Evolutionary conservation across 805 yeast genomes (phyloP), one percentile per base, ranked within the genome.

Genomic region (Lipomyces anomalus): DNA sequence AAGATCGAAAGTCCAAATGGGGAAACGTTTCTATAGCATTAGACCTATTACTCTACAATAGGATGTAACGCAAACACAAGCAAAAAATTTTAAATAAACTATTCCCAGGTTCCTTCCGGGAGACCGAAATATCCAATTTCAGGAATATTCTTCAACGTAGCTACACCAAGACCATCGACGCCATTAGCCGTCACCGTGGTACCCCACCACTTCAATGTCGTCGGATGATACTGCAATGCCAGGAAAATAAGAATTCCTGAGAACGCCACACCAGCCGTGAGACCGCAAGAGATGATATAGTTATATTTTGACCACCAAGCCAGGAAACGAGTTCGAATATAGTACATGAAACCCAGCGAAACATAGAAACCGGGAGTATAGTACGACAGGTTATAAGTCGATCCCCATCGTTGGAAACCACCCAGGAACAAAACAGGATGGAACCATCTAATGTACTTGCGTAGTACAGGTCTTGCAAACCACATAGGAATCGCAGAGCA

Each of bases 241-340:
- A 79, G 67, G 57, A 80, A 79, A 6, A 81, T 73, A 21, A 79
- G 48, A 43, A 82, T 65, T 1, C 81, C 74, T 29, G 82, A 72
- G 52, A 78, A 70, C 0, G 85, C 85, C 13, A 80, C 72, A 1
- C 85, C 86, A 7, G 81, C 75, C 35, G 80, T 80, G 16, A 82
- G 62, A 1, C 78, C 87, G 22, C 82, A 78, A 17, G 83, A 73
- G 43, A 82, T 64, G 3, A 80, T 73, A 59, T 79, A 80, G 60
- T 80, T 80, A 61, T 82, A 82, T 61, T 80, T 80, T 34, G 81
- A 79, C 87, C 88, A 82, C 88, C 88, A 82, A 40, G 70, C 64
- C 41, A 75, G 67, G 65, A 75, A 79, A 49, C 69, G 68, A 39
- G 74, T 68, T 49, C 76, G 78, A 43, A 81, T 63, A 56, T 70